Conservation (phyloP, 225 moss, liverwort and hornwort species). For the Neckera pumila region DNA sequence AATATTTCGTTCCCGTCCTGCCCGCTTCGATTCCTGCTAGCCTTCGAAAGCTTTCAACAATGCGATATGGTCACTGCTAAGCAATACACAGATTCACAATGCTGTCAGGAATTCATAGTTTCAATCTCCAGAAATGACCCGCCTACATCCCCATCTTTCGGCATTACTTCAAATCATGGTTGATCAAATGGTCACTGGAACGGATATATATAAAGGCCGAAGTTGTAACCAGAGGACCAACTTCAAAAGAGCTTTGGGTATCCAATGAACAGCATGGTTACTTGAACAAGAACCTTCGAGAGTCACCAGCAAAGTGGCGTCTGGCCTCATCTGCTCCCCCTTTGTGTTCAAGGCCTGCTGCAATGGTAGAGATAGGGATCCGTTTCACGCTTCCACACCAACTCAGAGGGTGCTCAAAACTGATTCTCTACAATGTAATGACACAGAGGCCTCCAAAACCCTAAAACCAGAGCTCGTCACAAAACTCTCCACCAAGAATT, state of each 20-base stretch:
- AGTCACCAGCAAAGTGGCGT: conserved; percentile 74
- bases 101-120: not conserved
- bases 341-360: conserved; percentile 85
- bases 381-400: not conserved
- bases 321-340: conserved; percentile 95
- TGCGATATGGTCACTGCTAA: conserved; percentile 87
- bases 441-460: not conserved
- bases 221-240: not conserved
- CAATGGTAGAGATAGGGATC: conserved; percentile 79
- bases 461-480: not conserved
- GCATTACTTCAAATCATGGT: not conserved
- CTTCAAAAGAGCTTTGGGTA: not conserved
- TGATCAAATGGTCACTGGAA: not conserved
- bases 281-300: conserved; percentile 50
- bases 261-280: not conserved
- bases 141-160: not conserved
- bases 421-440: not conserved
- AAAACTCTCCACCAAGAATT: not conserved
- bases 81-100: not conserved
- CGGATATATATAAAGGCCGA: not conserved
- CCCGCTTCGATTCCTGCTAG: conserved; percentile 81
- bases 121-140: not conserved
- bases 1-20: conserved; percentile 75
- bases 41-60: conserved; percentile 78
- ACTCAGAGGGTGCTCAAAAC: not conserved